Base-by-base conservation (phyloP, 352 stramenopile species). In the Blastocystis sp. region DNA sequence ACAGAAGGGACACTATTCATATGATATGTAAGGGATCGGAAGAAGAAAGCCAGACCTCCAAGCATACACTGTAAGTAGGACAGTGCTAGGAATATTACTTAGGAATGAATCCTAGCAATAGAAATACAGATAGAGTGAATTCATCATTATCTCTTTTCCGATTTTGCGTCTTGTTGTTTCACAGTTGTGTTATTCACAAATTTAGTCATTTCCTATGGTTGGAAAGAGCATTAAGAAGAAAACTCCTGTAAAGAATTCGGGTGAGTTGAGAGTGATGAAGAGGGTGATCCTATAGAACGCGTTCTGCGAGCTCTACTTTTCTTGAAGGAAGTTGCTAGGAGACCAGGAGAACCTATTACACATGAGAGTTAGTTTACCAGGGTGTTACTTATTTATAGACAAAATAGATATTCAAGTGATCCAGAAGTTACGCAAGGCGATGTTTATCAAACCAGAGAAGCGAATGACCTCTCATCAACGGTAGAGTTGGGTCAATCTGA, bases 391-490 rank as follows among this genome's bases (percentile, higher is more conserved):
- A 53, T 18, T n/a, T 13, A 34, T 68, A 84, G 73, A 84, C 53
- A 68, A 84, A 55, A 66, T n/a, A 18, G 53, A 84, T n/a, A 47
- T 66, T 50, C 29, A 56, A 39, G 68, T 55, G 4, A 50, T 84
- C 53, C 20, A 66, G 54, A 41, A 63, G 8, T n/a, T 84, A n/a
- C 47, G 73, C 2, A 84, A 68, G 39, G 18, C 26, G 2, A 64
- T 84, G 39, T 84, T 84, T 39, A 9, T 84, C n/a, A 84, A 84
- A 66, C 73, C 73, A 20, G 73, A 84, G n/a, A 84, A 84, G 54
- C 26, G 73, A 29, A 64, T 66, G 73, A 45, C 50, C n/a, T 53
- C n/a, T 84, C 73, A 53, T 47, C 73, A 84, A 34, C 45, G 73
- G 73, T 84, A 45, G n/a, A 6, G 18, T 37, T 68, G 45, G n/a